Conservation (phyloP, 2,329 filamentous ascomycete species). For the Emmonsiellopsis sp. region DNA sequence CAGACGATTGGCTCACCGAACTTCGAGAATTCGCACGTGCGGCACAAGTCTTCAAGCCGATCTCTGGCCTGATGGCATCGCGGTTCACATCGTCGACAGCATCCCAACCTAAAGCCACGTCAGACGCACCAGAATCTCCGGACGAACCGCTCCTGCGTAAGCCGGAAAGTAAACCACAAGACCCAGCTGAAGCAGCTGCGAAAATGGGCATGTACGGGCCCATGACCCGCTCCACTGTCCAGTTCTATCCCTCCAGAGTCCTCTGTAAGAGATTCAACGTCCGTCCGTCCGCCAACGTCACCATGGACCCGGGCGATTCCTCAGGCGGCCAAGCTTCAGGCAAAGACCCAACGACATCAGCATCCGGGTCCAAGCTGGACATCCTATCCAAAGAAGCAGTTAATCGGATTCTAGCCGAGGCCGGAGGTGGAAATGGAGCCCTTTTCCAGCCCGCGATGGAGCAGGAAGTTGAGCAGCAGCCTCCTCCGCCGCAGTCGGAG, state of each 20-base stretch:
- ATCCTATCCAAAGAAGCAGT: constrained; percentile 48
- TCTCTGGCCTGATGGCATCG: constrained; percentile 85
- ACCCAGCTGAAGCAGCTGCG: constrained; percentile 79
- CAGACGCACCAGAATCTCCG: constrained; percentile 24
- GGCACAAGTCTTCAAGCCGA: constrained; percentile 77
- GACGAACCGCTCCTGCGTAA: constrained; percentile 37
- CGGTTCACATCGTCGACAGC: constrained; percentile 63
- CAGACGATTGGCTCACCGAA: constrained; percentile 72
- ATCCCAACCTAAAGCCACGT: constrained; percentile 26
- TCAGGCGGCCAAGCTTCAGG: constrained; percentile 20
- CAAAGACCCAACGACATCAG: constrained; percentile 21
- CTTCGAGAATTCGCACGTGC: constrained; percentile 67
- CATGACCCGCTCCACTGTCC: constrained; percentile 63
- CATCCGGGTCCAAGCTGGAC: constrained; percentile 31
- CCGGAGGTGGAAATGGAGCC: constrained; percentile 18
- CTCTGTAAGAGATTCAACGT: constrained; percentile 95
- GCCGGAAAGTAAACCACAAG: constrained; percentile 49
- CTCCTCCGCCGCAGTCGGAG: constrained; percentile 3
- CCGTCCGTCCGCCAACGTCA: constrained; percentile 61
- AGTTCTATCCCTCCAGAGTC: constrained; percentile 72
- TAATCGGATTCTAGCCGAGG: constrained; percentile 45
- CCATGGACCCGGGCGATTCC: constrained; percentile 41
- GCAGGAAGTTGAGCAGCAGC: constrained; percentile 7
- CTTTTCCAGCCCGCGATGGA: not conserved
- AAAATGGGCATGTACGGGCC: constrained; percentile 86